Evolutionary conservation across 2,329 filamentous ascomycete species (phyloP).

Genomic region (Aspergillus sclerotialis): DNA sequence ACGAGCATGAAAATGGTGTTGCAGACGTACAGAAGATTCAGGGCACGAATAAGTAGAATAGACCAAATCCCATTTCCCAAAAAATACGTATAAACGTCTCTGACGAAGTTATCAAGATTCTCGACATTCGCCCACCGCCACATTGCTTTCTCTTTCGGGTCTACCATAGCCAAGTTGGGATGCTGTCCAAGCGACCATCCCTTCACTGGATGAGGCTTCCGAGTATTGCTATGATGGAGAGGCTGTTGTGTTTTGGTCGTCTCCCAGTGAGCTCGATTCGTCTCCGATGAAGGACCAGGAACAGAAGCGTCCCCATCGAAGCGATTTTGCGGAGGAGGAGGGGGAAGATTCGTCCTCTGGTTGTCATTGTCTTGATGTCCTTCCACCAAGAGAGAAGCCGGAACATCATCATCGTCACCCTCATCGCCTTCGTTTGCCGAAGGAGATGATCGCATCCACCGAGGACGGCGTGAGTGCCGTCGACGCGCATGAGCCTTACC

Average conservation of each 20-base stretch:
- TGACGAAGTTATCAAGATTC: constrained; percentile 81
- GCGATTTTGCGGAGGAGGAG: constrained; percentile 21
- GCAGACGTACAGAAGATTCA: neutral
- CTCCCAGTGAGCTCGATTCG: constrained; percentile 45
- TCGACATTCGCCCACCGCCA: constrained; percentile 91
- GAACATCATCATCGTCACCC: constrained; percentile 58
- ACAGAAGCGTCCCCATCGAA: constrained; percentile 15
- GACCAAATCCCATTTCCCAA: constrained; percentile 77
- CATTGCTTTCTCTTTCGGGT: constrained; percentile 70
- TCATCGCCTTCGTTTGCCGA: constrained; percentile 39
- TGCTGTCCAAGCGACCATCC: constrained; percentile 23
- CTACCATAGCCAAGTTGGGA: constrained; percentile 37
- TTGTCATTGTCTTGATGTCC: constrained; percentile 35
- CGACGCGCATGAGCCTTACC: constrained; percentile 14
- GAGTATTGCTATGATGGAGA: constrained; percentile 12
- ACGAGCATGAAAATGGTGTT: neutral
- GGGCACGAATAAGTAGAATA: constrained; percentile 62
- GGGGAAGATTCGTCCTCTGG: constrained; percentile 32
- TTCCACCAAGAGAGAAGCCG: constrained; percentile 56
- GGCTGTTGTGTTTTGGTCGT: constrained; percentile 40
- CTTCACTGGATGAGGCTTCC: constrained; percentile 12
- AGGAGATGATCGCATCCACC: constrained; percentile 24
- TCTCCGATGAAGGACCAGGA: constrained; percentile 37
- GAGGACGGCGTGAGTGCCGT: constrained; percentile 22
- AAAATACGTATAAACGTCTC: constrained; percentile 81